Evolutionary conservation across 371 early-diverging fungal genomes (phyloP).

Genomic region (Zychaea mexicana): DNA sequence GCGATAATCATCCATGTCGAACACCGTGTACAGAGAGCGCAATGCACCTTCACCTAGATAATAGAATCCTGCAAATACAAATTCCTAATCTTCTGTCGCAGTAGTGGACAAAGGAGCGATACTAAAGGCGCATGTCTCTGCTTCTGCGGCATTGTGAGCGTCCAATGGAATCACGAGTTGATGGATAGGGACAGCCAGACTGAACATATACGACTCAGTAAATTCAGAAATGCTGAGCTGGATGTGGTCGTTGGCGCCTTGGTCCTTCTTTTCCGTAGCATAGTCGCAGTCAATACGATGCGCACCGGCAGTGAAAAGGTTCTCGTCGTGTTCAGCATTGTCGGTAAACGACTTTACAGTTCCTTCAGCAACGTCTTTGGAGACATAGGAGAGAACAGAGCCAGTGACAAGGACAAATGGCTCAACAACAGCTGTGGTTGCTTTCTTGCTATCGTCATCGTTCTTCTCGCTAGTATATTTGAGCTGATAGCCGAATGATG

Average conservation of each 20-base stretch:
- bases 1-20: constrained; percentile 40
- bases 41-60: constrained; percentile 40
- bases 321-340: neutral
- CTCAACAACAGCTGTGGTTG: constrained; percentile 3
- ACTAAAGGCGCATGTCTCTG: constrained; percentile 40
- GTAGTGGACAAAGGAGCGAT: constrained; percentile 32
- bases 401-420: constrained; percentile 48
- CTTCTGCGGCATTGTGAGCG: constrained; percentile 9
- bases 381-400: constrained; percentile 42
- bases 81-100: constrained; percentile 19
- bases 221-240: neutral
- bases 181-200: constrained; percentile 29
- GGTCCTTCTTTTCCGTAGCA: neutral
- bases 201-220: neutral
- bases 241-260: neutral
- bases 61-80: neutral
- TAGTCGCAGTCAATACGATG: neutral
- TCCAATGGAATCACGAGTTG: constrained; percentile 42
- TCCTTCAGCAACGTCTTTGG: constrained; percentile 14
- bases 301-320: neutral
- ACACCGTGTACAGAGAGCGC: constrained; percentile 41
- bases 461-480: neutral
- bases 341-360: constrained; percentile 16
- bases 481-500: neutral
- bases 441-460: neutral